Conservation (phyloP, 305 asterid species). For the Coffea humblotiana region DNA sequence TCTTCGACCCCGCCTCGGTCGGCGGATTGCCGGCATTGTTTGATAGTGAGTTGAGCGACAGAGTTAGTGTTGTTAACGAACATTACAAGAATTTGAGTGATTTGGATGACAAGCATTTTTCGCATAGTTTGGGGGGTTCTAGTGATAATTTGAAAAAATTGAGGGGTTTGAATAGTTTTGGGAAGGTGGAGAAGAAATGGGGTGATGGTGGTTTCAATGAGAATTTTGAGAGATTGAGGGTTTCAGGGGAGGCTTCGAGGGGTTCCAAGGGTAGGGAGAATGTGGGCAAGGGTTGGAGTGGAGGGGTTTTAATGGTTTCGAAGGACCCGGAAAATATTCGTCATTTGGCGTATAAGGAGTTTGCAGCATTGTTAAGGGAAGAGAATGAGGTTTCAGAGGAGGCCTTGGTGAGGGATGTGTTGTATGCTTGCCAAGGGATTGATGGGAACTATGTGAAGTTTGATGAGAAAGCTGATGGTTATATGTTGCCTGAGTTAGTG, state of each 20-base stretch:
- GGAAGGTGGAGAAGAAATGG: conserved; percentile 36
- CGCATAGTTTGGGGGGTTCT: conserved; percentile 30
- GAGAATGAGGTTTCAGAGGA: conserved; percentile 85
- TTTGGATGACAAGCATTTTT: not conserved
- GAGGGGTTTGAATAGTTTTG: conserved; percentile 20
- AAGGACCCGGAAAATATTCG: conserved; percentile 84
- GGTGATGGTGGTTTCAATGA: conserved; percentile 34
- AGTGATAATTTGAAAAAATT: conserved; percentile 26
- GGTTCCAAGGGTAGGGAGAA: conserved; percentile 42
- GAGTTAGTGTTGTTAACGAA: conserved; percentile 21
- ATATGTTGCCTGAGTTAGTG: conserved; percentile 58
- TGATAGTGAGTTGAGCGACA: conserved; percentile 37
- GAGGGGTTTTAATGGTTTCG: conserved; percentile 76
- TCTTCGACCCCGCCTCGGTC: conserved; percentile 54
- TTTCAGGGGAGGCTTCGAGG: conserved; percentile 34
- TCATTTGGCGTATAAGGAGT: conserved; percentile 80
- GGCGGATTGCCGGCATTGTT: conserved; percentile 76
- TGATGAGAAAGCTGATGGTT: conserved; percentile 68
- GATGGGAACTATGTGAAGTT: conserved; percentile 79
- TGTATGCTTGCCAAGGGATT: conserved; percentile 95
- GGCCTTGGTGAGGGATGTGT: conserved; percentile 85
- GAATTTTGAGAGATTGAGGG: conserved; percentile 38
- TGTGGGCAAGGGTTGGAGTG: conserved; percentile 56
- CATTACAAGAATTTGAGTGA: conserved; percentile 6
- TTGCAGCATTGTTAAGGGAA: conserved; percentile 64